Percentiles rank a stretch among this genome's conserved stretches.
These are phyloP conservation scores for Trichoderma gracile DNA, from an alignment of 2,329 filamentous ascomycete genomes.

Conservation along the genomic window DNA sequence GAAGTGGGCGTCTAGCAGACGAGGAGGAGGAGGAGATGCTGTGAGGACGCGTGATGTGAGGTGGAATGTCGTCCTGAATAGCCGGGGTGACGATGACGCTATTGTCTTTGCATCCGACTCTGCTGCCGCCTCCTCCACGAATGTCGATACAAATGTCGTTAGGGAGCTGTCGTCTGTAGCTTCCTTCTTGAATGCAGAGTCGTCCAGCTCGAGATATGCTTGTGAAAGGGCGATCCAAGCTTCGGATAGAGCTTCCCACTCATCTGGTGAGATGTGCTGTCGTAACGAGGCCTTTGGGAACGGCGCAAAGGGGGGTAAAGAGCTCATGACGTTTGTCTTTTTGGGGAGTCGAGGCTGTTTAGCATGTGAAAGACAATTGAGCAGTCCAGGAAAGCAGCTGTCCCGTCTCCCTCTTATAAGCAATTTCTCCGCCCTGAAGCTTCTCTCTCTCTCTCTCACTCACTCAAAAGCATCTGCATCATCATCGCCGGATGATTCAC, in stretches of 20 bases:
- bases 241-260: conserved; percentile 77
- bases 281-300: conserved; percentile 72
- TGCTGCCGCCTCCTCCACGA: conserved; percentile 57
- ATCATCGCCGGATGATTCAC: conserved; percentile 30
- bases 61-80: conserved; percentile 66
- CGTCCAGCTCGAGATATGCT: conserved; percentile 61
- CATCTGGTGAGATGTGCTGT: conserved; percentile 62
- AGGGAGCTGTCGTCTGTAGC: conserved; percentile 60
- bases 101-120: conserved; percentile 28
- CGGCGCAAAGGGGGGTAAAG: conserved; percentile 70
- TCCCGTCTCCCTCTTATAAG: background rate
- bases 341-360: background rate
- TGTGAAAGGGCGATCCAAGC: conserved; percentile 72
- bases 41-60: conserved; percentile 50
- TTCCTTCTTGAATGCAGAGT: conserved; percentile 54
- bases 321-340: background rate
- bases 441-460: background rate
- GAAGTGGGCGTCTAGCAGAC: conserved; percentile 65
- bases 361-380: background rate
- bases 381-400: background rate
- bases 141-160: conserved; percentile 46
- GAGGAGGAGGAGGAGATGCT: conserved; percentile 51
- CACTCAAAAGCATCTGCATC: background rate
- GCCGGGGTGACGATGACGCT: conserved; percentile 35
- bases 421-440: background rate